Percentiles rank a stretch among this genome's conserved stretches.
Evolutionary conservation across 352 stramenopile species (phyloP).

Genomic region (Pythium coloratum): DNA sequence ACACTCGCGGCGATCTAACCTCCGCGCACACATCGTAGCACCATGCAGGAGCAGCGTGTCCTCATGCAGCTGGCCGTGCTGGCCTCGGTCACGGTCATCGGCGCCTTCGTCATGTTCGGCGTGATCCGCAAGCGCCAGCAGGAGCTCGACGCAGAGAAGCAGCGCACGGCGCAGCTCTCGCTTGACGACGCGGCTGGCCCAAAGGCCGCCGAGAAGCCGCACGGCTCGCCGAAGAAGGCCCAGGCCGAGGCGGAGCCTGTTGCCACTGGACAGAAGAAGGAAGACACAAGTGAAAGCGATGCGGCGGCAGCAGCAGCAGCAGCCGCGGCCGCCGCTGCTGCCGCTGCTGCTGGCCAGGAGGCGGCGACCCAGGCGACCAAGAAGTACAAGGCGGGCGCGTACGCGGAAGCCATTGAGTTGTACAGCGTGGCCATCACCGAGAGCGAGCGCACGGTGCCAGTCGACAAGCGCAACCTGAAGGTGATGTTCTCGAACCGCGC

Average conservation of each 20-base stretch:
- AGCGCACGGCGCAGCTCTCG: slow-evolving; percentile 27
- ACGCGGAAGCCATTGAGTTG: slow-evolving; percentile 63
- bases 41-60: slow-evolving; percentile 37
- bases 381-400: slow-evolving; percentile 79
- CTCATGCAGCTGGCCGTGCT: slow-evolving; percentile 70
- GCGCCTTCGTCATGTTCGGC: slow-evolving; percentile 51
- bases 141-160: slow-evolving; percentile 18
- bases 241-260: slow-evolving; percentile 29
- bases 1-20: slow-evolving; percentile 6
- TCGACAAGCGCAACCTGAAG: slow-evolving; percentile 77
- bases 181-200: slow-evolving; percentile 22
- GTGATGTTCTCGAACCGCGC: slow-evolving; percentile 87
- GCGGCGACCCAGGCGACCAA: slow-evolving; percentile 70
- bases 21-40: not conserved
- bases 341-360: slow-evolving; percentile 49
- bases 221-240: slow-evolving; percentile 32
- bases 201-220: slow-evolving; percentile 21
- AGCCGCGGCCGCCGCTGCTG: not conserved
- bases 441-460: slow-evolving; percentile 50
- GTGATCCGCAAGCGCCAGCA: slow-evolving; percentile 48
- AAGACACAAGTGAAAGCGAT: slow-evolving; percentile 1
- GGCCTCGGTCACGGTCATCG: slow-evolving; percentile 73
- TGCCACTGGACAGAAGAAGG: slow-evolving; percentile 33
- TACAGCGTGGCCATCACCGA: slow-evolving; percentile 68
- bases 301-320: not conserved